These are phyloP conservation scores for Apiospora pterosperma DNA, from an alignment of 2,329 filamentous ascomycete species.

Conservation along the genomic window DNA sequence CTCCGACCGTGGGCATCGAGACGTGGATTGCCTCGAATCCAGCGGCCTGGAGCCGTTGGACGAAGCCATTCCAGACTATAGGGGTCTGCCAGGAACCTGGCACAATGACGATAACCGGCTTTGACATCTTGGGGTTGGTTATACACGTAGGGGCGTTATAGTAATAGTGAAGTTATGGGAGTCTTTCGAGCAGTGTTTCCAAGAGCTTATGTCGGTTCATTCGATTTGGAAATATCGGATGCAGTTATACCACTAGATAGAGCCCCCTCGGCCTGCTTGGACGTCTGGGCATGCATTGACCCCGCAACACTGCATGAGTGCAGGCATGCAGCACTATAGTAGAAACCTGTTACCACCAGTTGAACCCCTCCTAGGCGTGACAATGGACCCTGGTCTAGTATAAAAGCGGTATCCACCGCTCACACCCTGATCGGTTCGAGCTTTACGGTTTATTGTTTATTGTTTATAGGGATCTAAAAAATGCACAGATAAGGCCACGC, in stretches of 20 bases:
- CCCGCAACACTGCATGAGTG: no score
- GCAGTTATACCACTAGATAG: background rate
- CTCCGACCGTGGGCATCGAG: constrained; percentile 4
- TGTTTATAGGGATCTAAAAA: no score
- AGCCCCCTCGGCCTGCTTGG: background rate
- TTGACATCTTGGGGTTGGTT: background rate
- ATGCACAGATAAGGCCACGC: no score
- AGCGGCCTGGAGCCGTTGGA: background rate
- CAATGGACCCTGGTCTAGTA: background rate
- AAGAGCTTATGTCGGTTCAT: background rate
- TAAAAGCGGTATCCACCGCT: background rate
- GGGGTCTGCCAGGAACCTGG: constrained; percentile 9
- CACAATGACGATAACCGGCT: constrained; percentile 8
- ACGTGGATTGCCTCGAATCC: constrained; percentile 5
- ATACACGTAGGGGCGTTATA: background rate
- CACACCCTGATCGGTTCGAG: background rate
- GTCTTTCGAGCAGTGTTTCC: background rate
- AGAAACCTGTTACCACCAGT: background rate
- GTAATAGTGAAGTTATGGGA: background rate
- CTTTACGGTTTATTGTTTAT: no score
- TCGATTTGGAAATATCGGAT: background rate
- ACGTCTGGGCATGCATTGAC: background rate
- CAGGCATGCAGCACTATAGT: no score
- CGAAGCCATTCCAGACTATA: background rate
- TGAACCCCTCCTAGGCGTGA: background rate